Evolutionary conservation across 1,284 basidiomycete genomes (phyloP).

Genomic region (Stereum hirsutum): DNA sequence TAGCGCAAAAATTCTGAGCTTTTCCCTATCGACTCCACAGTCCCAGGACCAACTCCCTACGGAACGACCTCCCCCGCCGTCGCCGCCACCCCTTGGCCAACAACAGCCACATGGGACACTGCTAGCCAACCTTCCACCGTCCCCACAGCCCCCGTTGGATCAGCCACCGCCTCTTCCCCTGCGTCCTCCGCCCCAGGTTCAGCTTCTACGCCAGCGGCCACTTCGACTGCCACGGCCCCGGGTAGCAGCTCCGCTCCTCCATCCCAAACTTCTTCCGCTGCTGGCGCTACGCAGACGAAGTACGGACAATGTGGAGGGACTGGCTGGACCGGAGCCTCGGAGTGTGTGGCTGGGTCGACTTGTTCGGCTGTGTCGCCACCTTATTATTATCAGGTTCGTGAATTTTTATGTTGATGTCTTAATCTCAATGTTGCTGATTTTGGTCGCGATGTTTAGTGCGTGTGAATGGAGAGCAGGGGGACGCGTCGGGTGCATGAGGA

Average conservation of each 20-base stretch:
- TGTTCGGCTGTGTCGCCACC: too few relatives aligned
- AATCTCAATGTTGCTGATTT: too few relatives aligned
- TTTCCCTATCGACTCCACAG: slow-evolving; percentile 16
- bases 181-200: neutral
- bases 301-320: slow-evolving; percentile 5
- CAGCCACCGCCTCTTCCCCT: neutral
- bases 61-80: slow-evolving; percentile 19
- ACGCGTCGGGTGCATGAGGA: too few relatives aligned
- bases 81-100: slow-evolving; percentile 21
- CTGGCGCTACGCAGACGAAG: slow-evolving; percentile 2
- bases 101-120: slow-evolving; percentile 25
- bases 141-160: slow-evolving; percentile 15
- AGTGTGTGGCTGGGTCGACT: neutral
- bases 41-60: slow-evolving; percentile 33
- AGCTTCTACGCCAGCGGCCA: neutral
- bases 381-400: too few relatives aligned
- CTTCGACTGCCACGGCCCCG: neutral
- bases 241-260: slow-evolving; percentile 1
- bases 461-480: too few relatives aligned
- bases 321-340: neutral
- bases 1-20: too few relatives aligned
- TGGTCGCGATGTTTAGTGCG: too few relatives aligned
- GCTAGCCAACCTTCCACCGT: slow-evolving; percentile 21
- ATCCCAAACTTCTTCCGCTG: slow-evolving; percentile 4
- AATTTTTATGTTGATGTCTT: too few relatives aligned